Evolutionary conservation across 345 rosid genomes (phyloP), one percentile per base, ranked within the genome.

Genomic region (Eucalyptus pauciflora): DNA sequence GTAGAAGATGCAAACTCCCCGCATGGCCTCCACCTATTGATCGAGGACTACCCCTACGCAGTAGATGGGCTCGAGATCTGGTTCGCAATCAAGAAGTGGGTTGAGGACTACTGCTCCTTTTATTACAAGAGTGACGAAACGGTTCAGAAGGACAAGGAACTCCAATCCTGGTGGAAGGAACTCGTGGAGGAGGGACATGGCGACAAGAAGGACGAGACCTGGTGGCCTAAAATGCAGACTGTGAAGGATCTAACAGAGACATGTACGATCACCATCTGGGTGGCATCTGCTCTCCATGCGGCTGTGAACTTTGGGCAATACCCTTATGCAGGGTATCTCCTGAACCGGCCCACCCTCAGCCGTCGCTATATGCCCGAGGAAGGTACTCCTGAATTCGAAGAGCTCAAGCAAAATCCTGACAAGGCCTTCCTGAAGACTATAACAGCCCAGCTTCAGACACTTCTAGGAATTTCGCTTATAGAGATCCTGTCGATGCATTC

Each of bases 61-160:
- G 95, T 92, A 10, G 95, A 94, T 51, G 95, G 95, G 45, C 93
- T 94, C 9, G 89, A 93, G 83, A 94, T 94, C 69, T 94, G 95
- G 94, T 91, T 90, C 1, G 94, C 93, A 27, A 94, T 94, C 86
- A 88, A 50, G 89, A 90, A 86, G 22, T 93, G 95, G 95, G 95
- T 92, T 10, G 81, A 81, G 25, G 91, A 94, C 41, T 94, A 93
- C 71, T 92, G 93, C 90, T 88, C 86, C 29, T 87, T 91, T 90
- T 94, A 94, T 64, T 94, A 93, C 88, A 67, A 88, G n/a, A 88
- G 81, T 0, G 92, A 94, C 13, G 90, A 88, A 7, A 88, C 69
- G 50, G 91, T 94, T 5, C 90, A 51, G 83, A 12, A 87, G 24
- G 95, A 94, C 33, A 4, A n/a, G 24, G 94, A 94, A 76, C 88